Evolutionary conservation across 495 filamentous ascomycete genomes (phyloP).

Genomic region (Lindgomyces ingoldianus): DNA sequence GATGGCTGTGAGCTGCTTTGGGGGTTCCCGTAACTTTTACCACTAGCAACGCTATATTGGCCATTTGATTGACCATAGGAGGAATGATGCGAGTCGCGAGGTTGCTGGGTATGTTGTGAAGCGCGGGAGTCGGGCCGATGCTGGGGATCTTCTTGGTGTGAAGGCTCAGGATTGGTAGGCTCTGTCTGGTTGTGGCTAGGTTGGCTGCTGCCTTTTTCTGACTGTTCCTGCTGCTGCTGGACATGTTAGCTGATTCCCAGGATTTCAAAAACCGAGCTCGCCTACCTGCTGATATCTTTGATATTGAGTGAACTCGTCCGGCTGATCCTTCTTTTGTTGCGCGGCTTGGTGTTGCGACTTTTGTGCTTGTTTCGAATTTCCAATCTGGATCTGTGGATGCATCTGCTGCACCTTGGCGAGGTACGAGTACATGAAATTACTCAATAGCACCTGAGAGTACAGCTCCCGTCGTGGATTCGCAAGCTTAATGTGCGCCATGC

Average conservation of each 20-base stretch:
- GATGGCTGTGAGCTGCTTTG: conserved; percentile 16
- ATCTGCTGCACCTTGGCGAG: conserved; percentile 98
- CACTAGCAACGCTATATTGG: conserved; percentile 42
- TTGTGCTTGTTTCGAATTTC: conserved; percentile 57
- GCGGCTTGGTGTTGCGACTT: conserved; percentile 54
- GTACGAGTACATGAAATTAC: conserved; percentile 99
- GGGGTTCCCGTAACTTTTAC: conserved; percentile 43
- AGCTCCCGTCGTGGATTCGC: conserved; percentile 91
- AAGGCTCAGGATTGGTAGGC: not conserved
- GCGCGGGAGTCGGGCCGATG: conserved; percentile 26
- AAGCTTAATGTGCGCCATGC: conserved; percentile 98
- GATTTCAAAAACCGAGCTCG: conserved; percentile 3
- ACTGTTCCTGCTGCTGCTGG: conserved; percentile 26
- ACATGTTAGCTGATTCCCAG: conserved; percentile 12
- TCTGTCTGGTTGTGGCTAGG: conserved; percentile 12
- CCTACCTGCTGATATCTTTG: conserved; percentile 68
- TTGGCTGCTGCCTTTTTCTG: conserved; percentile 2
- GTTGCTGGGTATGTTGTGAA: conserved; percentile 23
- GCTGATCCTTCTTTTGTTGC: conserved; percentile 58
- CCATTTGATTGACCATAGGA: conserved; percentile 25
- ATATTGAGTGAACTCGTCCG: conserved; percentile 63
- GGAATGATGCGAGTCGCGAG: conserved; percentile 31
- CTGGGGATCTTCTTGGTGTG: conserved; percentile 13
- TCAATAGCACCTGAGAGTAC: conserved; percentile 93
- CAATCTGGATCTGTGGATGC: conserved; percentile 87